These are phyloP conservation scores for Pseudozyma thailandica DNA, from an alignment of 1,284 basidiomycete genomes.

Conservation along the genomic window DNA sequence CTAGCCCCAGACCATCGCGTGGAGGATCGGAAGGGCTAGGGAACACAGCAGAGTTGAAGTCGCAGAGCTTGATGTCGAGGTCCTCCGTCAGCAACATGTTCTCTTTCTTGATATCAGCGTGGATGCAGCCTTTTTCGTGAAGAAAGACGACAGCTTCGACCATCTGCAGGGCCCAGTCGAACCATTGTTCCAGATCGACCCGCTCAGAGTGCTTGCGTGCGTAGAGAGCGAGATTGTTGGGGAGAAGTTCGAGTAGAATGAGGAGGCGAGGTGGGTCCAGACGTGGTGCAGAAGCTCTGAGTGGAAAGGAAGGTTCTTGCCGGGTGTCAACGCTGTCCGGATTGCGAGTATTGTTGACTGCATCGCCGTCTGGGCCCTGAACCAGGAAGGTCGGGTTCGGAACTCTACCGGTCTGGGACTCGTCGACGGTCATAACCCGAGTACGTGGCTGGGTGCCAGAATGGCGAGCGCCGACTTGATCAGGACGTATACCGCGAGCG, in stretches of 20 bases:
- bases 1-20: constrained; percentile 58
- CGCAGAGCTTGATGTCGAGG: constrained; percentile 61
- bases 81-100: constrained; percentile 63
- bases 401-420: not conserved
- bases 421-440: constrained; percentile 4
- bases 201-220: constrained; percentile 33
- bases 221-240: constrained; percentile 53
- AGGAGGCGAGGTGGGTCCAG: constrained; percentile 59
- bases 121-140: constrained; percentile 60
- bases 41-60: constrained; percentile 67
- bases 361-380: constrained; percentile 24
- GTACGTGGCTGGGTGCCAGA: not conserved
- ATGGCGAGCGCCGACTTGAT: not conserved
- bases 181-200: constrained; percentile 58
- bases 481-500: constrained; percentile 12
- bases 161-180: constrained; percentile 60
- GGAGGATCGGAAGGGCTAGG: constrained; percentile 56
- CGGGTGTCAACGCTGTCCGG: not conserved
- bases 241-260: constrained; percentile 64
- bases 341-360: not conserved
- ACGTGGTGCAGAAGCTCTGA: not conserved
- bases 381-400: constrained; percentile 29
- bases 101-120: constrained; percentile 66
- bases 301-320: not conserved
- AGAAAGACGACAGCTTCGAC: constrained; percentile 55